A percentile compares a stretch with the other conserved stretches of the same genome.
phyloP scores from a whole-genome alignment of 2,329 filamentous ascomycete genomes.

The Mariannaea elegans region DNA sequence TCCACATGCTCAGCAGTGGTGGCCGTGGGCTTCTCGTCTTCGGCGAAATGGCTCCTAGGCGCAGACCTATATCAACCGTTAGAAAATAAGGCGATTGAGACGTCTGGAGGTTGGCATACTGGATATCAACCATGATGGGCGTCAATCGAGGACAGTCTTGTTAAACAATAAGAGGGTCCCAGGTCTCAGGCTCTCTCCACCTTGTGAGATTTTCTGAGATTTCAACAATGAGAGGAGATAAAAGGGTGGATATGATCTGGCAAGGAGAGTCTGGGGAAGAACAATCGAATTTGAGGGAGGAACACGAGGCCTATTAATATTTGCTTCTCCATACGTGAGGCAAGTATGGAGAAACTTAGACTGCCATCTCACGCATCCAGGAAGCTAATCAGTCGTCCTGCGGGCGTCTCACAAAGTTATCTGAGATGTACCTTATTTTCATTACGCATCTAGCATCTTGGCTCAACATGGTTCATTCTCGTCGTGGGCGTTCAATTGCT shows the following conservation, averaged over 20 bases:
- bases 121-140: slow-evolving; percentile 35
- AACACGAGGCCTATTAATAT: background rate
- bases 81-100: background rate
- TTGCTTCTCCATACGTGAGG: too few relatives aligned
- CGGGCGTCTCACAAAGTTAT: background rate
- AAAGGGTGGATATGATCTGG: background rate
- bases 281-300: background rate
- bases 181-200: slow-evolving; percentile 3
- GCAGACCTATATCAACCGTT: slow-evolving; percentile 11
- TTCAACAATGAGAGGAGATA: slow-evolving; percentile 18
- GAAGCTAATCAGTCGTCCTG: slow-evolving; percentile 5
- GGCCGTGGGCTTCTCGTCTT: slow-evolving; percentile 41
- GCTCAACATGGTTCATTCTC: too few relatives aligned
- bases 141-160: slow-evolving; percentile 16
- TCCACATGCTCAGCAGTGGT: slow-evolving; percentile 45
- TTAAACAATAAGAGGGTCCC: background rate
- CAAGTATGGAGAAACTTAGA: too few relatives aligned
- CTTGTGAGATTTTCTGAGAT: background rate
- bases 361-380: background rate
- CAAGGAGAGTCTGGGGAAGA: slow-evolving; percentile 12
- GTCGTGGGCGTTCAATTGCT: too few relatives aligned
- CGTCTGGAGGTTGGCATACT: slow-evolving; percentile 22
- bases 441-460: too few relatives aligned
- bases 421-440: too few relatives aligned
- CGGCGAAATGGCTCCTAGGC: slow-evolving; percentile 24